Conservation (phyloP, 2,329 filamentous ascomycete genomes). For the Beauveria australis region DNA sequence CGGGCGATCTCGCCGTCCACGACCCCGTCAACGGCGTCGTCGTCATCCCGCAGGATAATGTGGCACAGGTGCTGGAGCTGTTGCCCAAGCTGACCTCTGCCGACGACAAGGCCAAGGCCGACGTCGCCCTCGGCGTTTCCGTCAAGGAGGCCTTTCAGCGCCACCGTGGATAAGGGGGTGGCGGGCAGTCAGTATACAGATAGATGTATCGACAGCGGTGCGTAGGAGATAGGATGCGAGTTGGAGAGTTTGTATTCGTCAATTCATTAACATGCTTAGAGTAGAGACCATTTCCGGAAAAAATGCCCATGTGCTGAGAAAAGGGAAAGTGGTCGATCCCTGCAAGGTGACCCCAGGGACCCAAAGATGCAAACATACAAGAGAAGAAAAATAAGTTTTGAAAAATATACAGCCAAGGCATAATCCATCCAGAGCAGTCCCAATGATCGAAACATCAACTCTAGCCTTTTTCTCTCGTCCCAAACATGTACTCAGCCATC, state of each 20-base stretch:
- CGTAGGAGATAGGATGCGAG: neutral
- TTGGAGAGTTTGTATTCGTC: slow-evolving; percentile 17
- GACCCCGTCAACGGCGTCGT: slow-evolving; percentile 65
- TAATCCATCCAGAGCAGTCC: neutral
- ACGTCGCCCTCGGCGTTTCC: slow-evolving; percentile 53
- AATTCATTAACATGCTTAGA: slow-evolving; percentile 32
- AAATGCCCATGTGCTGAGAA: slow-evolving; percentile 2
- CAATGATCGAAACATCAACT: slow-evolving; percentile 5
- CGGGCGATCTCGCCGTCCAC: slow-evolving; percentile 61
- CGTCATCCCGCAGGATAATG: slow-evolving; percentile 52
- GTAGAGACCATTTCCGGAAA: slow-evolving; percentile 13
- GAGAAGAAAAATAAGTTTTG: slow-evolving; percentile 6
- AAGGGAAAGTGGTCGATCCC: slow-evolving; percentile 1
- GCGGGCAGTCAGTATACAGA: neutral
- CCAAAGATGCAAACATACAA: slow-evolving; percentile 4
- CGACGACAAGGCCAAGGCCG: slow-evolving; percentile 54
- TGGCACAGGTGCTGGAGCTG: slow-evolving; percentile 53
- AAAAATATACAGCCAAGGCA: slow-evolving; percentile 1
- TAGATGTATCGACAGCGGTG: neutral
- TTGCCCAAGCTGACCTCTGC: slow-evolving; percentile 42
- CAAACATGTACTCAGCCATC: neutral
- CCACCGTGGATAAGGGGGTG: slow-evolving; percentile 30
- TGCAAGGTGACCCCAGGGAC: neutral
- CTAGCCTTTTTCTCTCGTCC: neutral
- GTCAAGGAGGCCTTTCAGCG: slow-evolving; percentile 60